Evolutionary conservation across 495 filamentous ascomycete genomes (phyloP), one percentile per base, ranked within the genome.

Genomic region (Gamarada debralockiae): DNA sequence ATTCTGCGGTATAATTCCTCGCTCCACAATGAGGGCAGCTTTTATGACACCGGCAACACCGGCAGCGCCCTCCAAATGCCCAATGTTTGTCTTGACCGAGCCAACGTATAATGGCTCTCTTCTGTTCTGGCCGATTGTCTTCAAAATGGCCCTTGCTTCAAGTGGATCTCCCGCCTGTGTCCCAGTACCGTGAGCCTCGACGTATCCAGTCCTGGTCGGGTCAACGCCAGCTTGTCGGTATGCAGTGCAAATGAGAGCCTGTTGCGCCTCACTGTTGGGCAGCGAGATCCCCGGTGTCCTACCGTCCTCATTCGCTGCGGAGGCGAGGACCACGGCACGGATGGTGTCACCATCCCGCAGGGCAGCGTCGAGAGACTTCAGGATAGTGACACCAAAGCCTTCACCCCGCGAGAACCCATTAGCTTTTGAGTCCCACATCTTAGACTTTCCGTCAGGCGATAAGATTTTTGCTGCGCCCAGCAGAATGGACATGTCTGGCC

Each of bases 351-450:
- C 76, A 54, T 79, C 77, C 39, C 53, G 65, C 42, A 77, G 65
- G 21, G 77, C 85, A 47, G 80, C 74, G 18, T 67, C 60, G 3
- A 87, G 69, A 9, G 67, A 69, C 65, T 88, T 90, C 22, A 90
- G 55, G 22, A 78, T 68, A 1, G 87, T 49, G 31, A 77, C 71
- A 37, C 68, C 74, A n/a, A 82, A 68, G 2, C 73, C 85, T 57
- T 89, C 86, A 3, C 73, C 86, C n/a, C 84, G 74, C 0, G 68
- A 84, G 57, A 83, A 89, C 0, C 86, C 86, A 48, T 82, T 72
- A 17, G 82, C 86, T 6, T 64, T 50, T 0, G 69, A 69, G 56
- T 85, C 81, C 50, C 85, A 90, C 0, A 80, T 76, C 50, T 77
- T 72, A 41, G 76, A 86, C 8, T 63, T 65, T 3, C 72, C 72